Conservation (phyloP, 768 basidiomycete genomes). For the Russula compacta region DNA sequence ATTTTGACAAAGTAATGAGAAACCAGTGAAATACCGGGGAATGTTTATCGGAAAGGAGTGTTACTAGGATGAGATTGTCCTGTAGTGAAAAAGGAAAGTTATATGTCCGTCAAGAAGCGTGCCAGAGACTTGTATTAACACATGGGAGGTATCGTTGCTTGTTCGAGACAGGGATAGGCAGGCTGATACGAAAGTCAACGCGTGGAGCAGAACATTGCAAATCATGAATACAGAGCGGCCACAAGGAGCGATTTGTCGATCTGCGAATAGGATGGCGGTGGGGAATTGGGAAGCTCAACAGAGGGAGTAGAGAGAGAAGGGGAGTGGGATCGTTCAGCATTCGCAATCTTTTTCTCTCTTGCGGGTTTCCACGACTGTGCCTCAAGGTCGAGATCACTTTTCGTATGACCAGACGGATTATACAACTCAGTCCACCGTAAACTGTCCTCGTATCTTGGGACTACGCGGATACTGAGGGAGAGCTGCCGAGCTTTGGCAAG, state of each 20-base stretch:
- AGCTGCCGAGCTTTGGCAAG: not conserved
- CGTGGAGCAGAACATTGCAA: not conserved
- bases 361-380: conserved; percentile 5
- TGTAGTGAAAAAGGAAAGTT: not conserved
- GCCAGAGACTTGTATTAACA: not conserved
- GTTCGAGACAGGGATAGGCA: not conserved
- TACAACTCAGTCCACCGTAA: not conserved
- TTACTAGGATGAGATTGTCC: not conserved
- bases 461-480: not conserved
- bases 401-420: not conserved
- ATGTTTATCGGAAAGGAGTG: not conserved
- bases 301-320: not conserved
- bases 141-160: not conserved
- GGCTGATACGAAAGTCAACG: not conserved
- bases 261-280: conserved; percentile 13
- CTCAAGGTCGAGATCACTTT: conserved; percentile 10
- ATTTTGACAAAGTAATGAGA: not conserved
- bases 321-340: not conserved
- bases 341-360: not conserved
- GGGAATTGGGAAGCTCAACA: not conserved
- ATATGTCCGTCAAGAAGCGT: not conserved
- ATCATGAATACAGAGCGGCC: not conserved
- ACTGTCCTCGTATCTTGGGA: not conserved
- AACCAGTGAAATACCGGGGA: not conserved
- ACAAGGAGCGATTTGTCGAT: conserved; percentile 4